Base-by-base conservation (phyloP, 805 yeast species). In the Starmerella sirachaensis region DNA sequence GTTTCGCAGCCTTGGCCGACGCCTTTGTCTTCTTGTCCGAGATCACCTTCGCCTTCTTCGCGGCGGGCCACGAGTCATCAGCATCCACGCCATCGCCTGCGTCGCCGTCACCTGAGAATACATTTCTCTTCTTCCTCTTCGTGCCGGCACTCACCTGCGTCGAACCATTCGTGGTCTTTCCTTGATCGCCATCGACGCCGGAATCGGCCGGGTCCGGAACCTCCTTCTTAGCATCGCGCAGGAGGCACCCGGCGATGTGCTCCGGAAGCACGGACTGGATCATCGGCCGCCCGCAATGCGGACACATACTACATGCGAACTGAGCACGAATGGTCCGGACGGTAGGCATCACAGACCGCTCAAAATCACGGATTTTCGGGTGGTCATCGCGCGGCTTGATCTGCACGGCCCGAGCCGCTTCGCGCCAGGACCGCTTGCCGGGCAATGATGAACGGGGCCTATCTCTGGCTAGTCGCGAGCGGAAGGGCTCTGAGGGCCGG, bases 211-310 rank as follows among this genome's bases (percentile, higher is more conserved):
- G 18, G 20, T 31, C 18, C 8, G 13, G 12, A n/a, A n/a, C n/a
- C n/a, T n/a, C n/a, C n/a, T n/a, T n/a, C n/a, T n/a, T n/a, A n/a
- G n/a, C n/a, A 8, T 8, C 7, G 5, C 36, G 39, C 12, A 6
- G 18, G 13, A 27, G 24, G 40, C 54, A 50, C 18, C 33, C 43
- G 6, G 30, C 40, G 17, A 45, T 21, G 35, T 57, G 61, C 22
- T 37, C 34, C 22, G 36, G 38, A 25, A 53, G 25, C 18, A 49
- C 50, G 3, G 42, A 30, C 18, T 33, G 43, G 11, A 58, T 35
- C 18, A 48, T 19, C 1, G 62, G 62, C 30, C 60, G 47, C 5
- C 37, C 18, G 37, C 62, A 58, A 28, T 42, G 48, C 13, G 49
- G 43, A 33, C 62, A 58, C 7, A 58, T 22, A 17, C 36, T 38